Percentiles rank a stretch among this genome's conserved stretches.
phyloP scores from a whole-genome alignment of 2,329 filamentous ascomycete genomes.

The Exserohilum rostratum region DNA sequence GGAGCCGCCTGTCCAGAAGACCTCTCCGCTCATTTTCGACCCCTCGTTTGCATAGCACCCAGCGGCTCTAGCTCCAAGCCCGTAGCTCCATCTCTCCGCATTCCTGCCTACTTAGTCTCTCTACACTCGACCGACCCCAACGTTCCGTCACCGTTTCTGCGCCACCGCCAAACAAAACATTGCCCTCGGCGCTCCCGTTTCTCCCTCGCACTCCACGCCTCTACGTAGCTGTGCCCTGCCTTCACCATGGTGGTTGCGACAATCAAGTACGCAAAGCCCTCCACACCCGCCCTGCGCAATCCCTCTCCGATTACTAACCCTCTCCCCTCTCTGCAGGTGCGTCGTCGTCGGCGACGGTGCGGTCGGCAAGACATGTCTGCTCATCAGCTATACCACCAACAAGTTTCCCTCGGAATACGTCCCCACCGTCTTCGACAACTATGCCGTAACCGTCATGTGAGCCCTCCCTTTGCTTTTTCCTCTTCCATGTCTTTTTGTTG shows the following conservation, averaged over 20 bases:
- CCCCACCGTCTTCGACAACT: conserved; percentile 99
- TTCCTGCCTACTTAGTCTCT: conserved; percentile 16
- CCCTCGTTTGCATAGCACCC: conserved; percentile 46
- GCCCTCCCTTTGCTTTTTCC: conserved; percentile 43
- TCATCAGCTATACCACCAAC: conserved; percentile 99
- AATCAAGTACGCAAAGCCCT: conserved; percentile 47
- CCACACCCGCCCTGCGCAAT: background rate
- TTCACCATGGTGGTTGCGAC: conserved; percentile 50
- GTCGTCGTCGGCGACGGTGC: conserved; percentile 99
- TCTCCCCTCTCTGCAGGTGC: conserved; percentile 66
- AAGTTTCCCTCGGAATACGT: conserved; percentile 99
- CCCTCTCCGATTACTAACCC: conserved; percentile 12
- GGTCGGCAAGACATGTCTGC: conserved; percentile 97
- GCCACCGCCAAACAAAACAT: conserved; percentile 19
- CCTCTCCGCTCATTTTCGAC: conserved; percentile 37
- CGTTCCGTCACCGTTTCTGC: conserved; percentile 19
- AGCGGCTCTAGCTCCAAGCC: conserved; percentile 20
- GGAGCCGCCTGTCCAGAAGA: conserved; percentile 29
- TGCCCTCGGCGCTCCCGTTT: conserved; percentile 2
- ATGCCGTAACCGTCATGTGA: conserved; percentile 99
- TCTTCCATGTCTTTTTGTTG: background rate
- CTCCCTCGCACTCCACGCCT: background rate
- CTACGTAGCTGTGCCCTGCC: background rate
- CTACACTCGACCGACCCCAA: conserved; percentile 19
- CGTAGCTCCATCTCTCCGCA: conserved; percentile 32